phyloP scores from a whole-genome alignment of 805 yeast species.

The Wickerhamiella domercqiae region DNA sequence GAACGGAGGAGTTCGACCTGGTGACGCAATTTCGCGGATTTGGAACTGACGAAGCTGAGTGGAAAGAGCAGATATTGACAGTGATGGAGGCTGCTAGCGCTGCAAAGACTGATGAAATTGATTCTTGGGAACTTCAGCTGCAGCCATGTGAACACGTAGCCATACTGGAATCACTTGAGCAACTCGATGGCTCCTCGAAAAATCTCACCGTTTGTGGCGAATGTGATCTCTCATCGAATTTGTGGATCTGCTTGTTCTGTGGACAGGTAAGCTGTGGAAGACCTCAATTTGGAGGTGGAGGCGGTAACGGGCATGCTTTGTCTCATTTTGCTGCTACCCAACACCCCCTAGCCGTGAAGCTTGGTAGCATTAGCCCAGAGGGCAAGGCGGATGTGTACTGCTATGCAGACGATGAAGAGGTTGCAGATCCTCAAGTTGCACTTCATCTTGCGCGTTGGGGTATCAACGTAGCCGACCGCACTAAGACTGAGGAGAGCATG shows the following conservation, averaged over 20 bases:
- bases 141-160: conserved; percentile 63
- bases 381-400: conserved; percentile 74
- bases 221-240: conserved; percentile 47
- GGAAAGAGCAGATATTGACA: conserved; percentile 24
- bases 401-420: conserved; percentile 79
- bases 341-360: conserved; percentile 77
- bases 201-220: conserved; percentile 21
- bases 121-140: conserved; percentile 86
- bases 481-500: conserved; percentile 74
- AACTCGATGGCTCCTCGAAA: conserved; percentile 22
- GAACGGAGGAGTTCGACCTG: conserved; percentile 41
- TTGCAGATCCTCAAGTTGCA: conserved; percentile 47
- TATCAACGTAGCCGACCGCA: conserved; percentile 39
- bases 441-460: conserved; percentile 42
- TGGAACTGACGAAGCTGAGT: conserved; percentile 11
- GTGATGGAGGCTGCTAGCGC: conserved; percentile 46
- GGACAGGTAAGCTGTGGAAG: conserved; percentile 93
- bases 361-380: conserved; percentile 72
- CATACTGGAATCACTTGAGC: conserved; percentile 24
- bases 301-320: conserved; percentile 90
- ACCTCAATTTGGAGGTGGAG: conserved; percentile 79
- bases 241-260: conserved; percentile 88
- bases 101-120: conserved; percentile 48
- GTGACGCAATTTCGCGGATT: conserved; percentile 29
- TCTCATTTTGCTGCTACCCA: conserved; percentile 42